Evolutionary conservation across 2,329 filamentous ascomycete species (phyloP).

Genomic region (Metarhizium album): DNA sequence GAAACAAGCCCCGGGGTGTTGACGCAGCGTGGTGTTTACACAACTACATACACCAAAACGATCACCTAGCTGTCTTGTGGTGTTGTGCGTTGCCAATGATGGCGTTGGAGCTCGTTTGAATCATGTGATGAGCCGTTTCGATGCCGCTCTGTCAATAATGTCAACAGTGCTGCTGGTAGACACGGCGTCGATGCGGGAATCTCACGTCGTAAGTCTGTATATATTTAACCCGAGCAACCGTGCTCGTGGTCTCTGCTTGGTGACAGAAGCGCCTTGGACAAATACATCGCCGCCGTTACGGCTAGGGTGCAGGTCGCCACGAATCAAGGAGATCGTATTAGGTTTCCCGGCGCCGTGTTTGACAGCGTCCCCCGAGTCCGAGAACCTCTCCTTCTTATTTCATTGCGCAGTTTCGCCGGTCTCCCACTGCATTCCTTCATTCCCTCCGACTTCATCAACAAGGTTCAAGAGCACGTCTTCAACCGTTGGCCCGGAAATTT

Average conservation of each 20-base stretch:
- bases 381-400: slow-evolving; percentile 10
- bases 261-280: slow-evolving; percentile 68
- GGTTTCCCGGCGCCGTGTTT: slow-evolving; percentile 69
- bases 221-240: no score
- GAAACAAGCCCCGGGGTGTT: not conserved
- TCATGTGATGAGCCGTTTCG: not conserved
- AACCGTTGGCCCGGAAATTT: slow-evolving; percentile 79
- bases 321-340: slow-evolving; percentile 78
- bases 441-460: slow-evolving; percentile 63
- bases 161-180: not conserved
- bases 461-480: slow-evolving; percentile 87
- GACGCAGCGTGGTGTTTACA: not conserved
- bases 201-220: no score
- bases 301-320: slow-evolving; percentile 74
- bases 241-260: slow-evolving; percentile 57
- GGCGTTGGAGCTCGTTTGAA: not conserved
- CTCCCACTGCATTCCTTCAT: slow-evolving; percentile 23
- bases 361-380: slow-evolving; percentile 13
- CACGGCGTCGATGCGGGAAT: not conserved
- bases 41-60: no score
- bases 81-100: not conserved
- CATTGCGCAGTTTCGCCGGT: slow-evolving; percentile 9
- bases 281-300: slow-evolving; percentile 65
- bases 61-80: not conserved
- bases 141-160: not conserved